These are phyloP conservation scores for Leptographium flavum DNA, from an alignment of 2,329 filamentous ascomycete species.

Conservation along the genomic window DNA sequence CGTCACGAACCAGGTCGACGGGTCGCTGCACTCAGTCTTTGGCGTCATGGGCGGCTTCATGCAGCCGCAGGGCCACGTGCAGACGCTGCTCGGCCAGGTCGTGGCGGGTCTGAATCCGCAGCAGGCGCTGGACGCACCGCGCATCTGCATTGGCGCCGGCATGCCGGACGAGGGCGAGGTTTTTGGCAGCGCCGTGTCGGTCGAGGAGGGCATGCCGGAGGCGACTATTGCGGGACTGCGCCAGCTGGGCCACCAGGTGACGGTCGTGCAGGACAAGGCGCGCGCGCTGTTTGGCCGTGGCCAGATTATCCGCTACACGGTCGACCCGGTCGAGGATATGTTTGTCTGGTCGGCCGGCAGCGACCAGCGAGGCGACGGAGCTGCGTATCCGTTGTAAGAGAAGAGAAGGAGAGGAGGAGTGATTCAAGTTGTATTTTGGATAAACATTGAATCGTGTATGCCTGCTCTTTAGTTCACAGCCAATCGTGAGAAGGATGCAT, in stretches of 20 bases:
- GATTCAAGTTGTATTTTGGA: too few species aligned
- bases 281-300: constrained; percentile 70
- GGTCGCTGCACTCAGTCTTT: constrained; percentile 68
- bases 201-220: constrained; percentile 69
- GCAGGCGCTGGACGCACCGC: constrained; percentile 75
- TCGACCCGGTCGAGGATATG: constrained; percentile 53
- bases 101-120: constrained; percentile 73
- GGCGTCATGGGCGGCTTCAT: constrained; percentile 98
- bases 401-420: too few species aligned
- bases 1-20: constrained; percentile 63
- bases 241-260: constrained; percentile 57
- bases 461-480: too few species aligned
- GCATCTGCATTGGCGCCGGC: constrained; percentile 73
- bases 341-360: constrained; percentile 79
- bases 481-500: too few species aligned
- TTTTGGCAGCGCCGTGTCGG: constrained; percentile 50
- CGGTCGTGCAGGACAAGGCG: constrained; percentile 49
- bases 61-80: constrained; percentile 93
- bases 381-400: constrained; percentile 37
- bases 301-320: constrained; percentile 67
- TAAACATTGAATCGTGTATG: too few species aligned
- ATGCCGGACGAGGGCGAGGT: constrained; percentile 47
- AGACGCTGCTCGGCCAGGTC: constrained; percentile 81
- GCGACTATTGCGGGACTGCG: constrained; percentile 53
- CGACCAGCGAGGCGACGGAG: constrained; percentile 76